A percentile compares a stretch with the other conserved stretches of the same genome.
Conservation (phyloP, 768 basidiomycete genomes). For the Phanerodontia chrysosporium region DNA sequence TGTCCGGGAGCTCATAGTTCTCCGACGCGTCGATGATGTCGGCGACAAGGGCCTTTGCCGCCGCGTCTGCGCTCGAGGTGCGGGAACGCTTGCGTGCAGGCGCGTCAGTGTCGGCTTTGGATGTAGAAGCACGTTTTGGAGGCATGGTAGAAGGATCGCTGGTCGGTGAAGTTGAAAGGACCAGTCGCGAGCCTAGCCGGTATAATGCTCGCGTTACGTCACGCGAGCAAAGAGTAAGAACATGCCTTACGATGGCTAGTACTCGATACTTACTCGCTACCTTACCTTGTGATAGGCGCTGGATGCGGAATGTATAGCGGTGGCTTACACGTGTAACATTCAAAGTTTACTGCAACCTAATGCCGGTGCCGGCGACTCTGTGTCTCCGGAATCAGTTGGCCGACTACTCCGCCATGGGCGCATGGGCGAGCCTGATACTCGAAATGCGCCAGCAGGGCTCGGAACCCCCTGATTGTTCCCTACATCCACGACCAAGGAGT, state of each 20-base stretch:
- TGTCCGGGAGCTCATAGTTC: constrained; percentile 33
- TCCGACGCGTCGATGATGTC: constrained; percentile 34
- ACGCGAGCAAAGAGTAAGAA: background rate
- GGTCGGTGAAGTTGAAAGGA: background rate
- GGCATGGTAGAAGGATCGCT: background rate
- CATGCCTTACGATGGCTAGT: background rate
- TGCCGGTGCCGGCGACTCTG: background rate
- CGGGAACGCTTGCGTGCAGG: constrained; percentile 28
- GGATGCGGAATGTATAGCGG: no score
- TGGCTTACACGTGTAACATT: background rate
- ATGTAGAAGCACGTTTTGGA: constrained; percentile 34
- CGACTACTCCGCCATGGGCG: background rate
- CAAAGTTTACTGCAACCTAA: background rate
- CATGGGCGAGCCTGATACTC: background rate
- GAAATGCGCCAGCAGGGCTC: background rate
- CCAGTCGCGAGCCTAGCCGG: background rate
- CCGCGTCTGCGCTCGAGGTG: constrained; percentile 21
- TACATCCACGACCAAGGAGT: background rate
- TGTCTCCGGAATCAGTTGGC: background rate
- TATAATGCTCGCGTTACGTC: background rate
- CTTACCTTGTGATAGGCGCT: no score
- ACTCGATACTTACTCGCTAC: background rate
- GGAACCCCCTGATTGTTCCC: background rate
- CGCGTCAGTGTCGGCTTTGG: constrained; percentile 21
- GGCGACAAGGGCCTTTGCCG: constrained; percentile 33